Evolutionary conservation across 768 basidiomycete genomes (phyloP), one percentile per base, ranked within the genome.

Genomic region (Podaxis pistillaris): DNA sequence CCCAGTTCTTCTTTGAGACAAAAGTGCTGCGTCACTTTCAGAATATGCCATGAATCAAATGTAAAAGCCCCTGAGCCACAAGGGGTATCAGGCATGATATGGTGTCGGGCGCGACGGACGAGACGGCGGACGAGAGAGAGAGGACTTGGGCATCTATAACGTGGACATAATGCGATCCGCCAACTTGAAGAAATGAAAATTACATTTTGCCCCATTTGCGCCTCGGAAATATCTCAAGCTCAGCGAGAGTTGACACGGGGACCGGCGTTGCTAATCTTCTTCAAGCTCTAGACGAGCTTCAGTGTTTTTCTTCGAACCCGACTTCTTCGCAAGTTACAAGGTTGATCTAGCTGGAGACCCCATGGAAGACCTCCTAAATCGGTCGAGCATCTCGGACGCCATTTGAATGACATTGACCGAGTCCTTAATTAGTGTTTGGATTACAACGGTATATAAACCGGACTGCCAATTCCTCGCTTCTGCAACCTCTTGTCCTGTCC

Each of bases 291-390:
- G 46, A 37, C 37, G 54, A 62, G 37, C 44, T 56, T 56, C n/a
- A 56, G 24, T 50, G 36, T 36, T 55, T 55, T 49, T 41, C 33
- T 62, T 38, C 36, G 19, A 40, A 38, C 38, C 61, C 61, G 61
- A 62, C 37, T 62, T 56, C 61, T 56, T 62, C 61, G 61, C 61
- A 62, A 49, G n/a, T 51, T 56, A 62, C 11, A 46, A 49, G 33
- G 40, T 47, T 24, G 15, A 49, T 19, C 50, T 15, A 13, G 40
- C 53, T 50, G 38, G 9, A 53, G 49, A n/a, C 19, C 44, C 44
- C 19, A 55, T 24, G 50, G 49, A 49, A 36, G 15, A 22, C 30
- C 53, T 56, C 24, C 61, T 62, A 62, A 62, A 62, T 56, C 60
- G 54, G 60, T 50, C n/a, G 17, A 28, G 38, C 22, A 50, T 62